These are phyloP conservation scores for Talaromyces rugulosus DNA, from an alignment of 2,329 filamentous ascomycete species.

Conservation along the genomic window DNA sequence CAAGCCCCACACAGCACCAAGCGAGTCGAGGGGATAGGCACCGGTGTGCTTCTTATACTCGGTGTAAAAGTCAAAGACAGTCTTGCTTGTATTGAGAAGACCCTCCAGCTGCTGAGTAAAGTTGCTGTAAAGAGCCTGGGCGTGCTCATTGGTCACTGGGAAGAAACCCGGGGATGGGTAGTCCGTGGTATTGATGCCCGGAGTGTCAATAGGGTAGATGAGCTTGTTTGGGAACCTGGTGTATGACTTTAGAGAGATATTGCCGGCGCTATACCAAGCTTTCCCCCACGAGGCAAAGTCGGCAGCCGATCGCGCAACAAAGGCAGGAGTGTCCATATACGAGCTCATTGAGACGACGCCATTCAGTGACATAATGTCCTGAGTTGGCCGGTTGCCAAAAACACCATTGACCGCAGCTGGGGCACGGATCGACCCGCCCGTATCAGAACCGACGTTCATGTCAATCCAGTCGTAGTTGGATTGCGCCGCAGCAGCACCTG, in stretches of 20 bases:
- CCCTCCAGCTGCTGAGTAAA: neutral
- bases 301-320: constrained; percentile 22
- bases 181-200: neutral
- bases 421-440: constrained; percentile 31
- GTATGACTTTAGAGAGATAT: neutral
- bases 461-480: constrained; percentile 43
- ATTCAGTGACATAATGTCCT: constrained; percentile 44
- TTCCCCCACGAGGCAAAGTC: constrained; percentile 32
- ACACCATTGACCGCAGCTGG: constrained; percentile 47
- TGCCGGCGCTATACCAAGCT: constrained; percentile 27
- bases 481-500: constrained; percentile 37
- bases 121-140: neutral
- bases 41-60: neutral
- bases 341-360: constrained; percentile 46
- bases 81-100: neutral
- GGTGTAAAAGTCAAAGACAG: neutral
- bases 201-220: neutral
- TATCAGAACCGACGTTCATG: constrained; percentile 26
- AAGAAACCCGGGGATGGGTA: neutral
- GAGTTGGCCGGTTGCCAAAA: constrained; percentile 49
- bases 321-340: constrained; percentile 43
- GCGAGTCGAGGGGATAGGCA: neutral
- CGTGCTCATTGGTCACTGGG: neutral
- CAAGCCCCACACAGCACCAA: neutral
- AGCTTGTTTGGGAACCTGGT: neutral